Evolutionary conservation across 768 basidiomycete species (phyloP), one percentile per base, ranked within the genome.

Genomic region (Amylocystis lapponica): DNA sequence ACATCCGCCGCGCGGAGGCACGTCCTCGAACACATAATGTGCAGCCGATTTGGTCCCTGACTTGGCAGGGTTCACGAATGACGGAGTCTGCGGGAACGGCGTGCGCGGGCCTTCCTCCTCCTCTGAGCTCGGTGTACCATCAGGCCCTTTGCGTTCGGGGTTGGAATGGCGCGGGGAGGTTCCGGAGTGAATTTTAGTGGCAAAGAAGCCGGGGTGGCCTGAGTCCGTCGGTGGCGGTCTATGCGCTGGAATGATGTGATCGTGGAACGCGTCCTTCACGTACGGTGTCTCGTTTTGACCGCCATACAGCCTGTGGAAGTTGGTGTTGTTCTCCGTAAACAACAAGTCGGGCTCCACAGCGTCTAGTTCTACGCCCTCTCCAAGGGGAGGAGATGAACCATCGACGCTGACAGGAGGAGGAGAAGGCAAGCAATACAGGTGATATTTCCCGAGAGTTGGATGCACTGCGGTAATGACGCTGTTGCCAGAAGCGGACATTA

Each of bases 241-340:
- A 63, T 98, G 95, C 5, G 72, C 74, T 1, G 81, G 81, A 51
- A 99, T 83, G 61, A 99, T 90, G 62, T 98, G 90, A 63, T 99
- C 94, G 56, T 99, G 95, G 72, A 99, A 99, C 10, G 87, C 94
- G 58, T 99, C 96, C 67, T 99, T 99, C 57, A 88, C 87, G 57
- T 83, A 93, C 2, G 77, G 74, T 0, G 82, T 81, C 39, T 76
- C 71, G 68, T 99, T 99, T 52, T 81, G 70, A 6, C 88, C 93
- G 17, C 83, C 86, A 61, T 97, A 99, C 20, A 99, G 72, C 41
- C 96, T 78, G 58, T 75, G 74, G 62, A 85, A 95, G 71, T 99
- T 99, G 48, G 95, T 96, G 60, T 98, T 89, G 63, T 98, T 99
- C 56, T 97, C 95, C 12, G 93, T 94, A 63, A 99, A 99, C 14